Evolutionary conservation across 2,329 filamentous ascomycete genomes (phyloP).

Genomic region (Verticillium alfalfae): DNA sequence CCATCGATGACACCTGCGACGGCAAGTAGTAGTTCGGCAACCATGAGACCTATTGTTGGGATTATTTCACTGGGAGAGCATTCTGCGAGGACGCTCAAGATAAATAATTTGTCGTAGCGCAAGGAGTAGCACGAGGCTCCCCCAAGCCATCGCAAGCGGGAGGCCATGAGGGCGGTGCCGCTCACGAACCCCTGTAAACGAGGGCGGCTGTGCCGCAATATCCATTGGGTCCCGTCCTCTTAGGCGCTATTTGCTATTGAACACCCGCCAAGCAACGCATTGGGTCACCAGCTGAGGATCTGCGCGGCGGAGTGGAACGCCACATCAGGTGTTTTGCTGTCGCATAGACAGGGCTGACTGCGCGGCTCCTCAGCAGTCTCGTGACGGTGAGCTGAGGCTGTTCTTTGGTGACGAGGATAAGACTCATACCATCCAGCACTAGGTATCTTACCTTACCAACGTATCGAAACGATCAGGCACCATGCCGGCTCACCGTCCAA

Average conservation of each 20-base stretch:
- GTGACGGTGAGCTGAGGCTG: neutral
- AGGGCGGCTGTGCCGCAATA: neutral
- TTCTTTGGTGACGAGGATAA: neutral
- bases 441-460: no score
- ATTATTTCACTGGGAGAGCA: no score
- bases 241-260: neutral
- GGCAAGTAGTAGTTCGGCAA: neutral
- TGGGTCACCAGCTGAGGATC: neutral
- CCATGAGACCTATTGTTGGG: neutral
- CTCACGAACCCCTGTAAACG: neutral
- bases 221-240: neutral
- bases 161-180: neutral
- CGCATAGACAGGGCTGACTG: neutral
- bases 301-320: neutral
- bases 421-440: neutral
- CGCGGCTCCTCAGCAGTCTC: neutral
- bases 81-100: no score
- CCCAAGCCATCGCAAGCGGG: neutral
- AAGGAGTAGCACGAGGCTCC: no score
- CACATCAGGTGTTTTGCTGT: neutral
- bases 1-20: slow-evolving; percentile 5
- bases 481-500: no score
- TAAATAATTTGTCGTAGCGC: no score
- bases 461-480: no score
- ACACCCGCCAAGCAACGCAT: neutral